Evolutionary conservation across 108 stramenopile species (phyloP), one percentile per base, ranked within the genome.

Genomic region (Hondaea fermentalgiana): DNA sequence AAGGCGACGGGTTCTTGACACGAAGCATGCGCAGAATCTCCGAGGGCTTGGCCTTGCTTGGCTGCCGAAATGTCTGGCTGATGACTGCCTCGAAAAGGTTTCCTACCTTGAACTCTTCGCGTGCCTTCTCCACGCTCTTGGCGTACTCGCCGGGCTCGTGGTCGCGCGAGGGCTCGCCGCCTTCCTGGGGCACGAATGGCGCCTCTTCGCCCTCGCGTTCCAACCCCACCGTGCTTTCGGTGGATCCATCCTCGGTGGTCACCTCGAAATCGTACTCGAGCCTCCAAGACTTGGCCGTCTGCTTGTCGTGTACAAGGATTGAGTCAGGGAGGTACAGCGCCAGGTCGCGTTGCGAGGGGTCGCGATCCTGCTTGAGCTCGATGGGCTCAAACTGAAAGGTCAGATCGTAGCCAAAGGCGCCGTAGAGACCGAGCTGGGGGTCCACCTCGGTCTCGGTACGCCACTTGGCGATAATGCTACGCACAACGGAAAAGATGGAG

Each of bases 371-470:
- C 25, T 92, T 91, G 88, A 96, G 72, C n/a, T 95, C 76, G 69
- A 98, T 97, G 5, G 97, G 96, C 89, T 98, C 98, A 89, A 98
- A 98, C 89, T 98, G 97, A 92, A 98, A 98, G 6, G 97, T 98
- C 44, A 98, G 92, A 90, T 98, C 98, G 88, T 98, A 98, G 60
- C 98, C 98, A 91, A 98, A 97, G 60, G 97, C 97, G 59, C 98
- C 98, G 88, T 97, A 98, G 44, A 98, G 91, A 45, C 98, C 98
- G 44, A 98, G 92, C 88, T 98, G 98, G 10, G 96, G 92, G 90
- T 97, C 97, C 45, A 95, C 97, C 71, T 89, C 94, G 87, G 95
- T 88, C 71, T 94, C 93, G 88, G 96, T 96, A 60, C 92, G 89
- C 88, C 97, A 97, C 87, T 97, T 87, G 72, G 96, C 96, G 4